Percentiles rank a stretch among this genome's conserved stretches.
Conservation (phyloP, 2,329 filamentous ascomycete genomes). For the Mycogone perniciosa region DNA sequence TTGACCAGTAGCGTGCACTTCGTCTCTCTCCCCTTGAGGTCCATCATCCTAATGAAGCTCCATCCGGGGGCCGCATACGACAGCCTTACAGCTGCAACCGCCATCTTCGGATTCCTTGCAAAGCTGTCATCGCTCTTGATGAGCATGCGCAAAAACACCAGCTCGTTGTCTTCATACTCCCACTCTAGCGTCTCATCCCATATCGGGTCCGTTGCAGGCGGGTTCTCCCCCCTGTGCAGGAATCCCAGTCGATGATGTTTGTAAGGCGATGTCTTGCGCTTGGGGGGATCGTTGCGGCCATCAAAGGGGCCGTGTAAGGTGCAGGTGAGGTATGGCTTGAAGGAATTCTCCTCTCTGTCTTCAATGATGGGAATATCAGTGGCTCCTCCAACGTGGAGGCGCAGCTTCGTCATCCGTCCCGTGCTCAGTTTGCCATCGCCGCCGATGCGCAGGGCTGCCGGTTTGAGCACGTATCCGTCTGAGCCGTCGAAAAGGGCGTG, state of each 20-base stretch:
- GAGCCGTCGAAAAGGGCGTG: slow-evolving; percentile 61
- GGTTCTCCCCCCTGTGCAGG: slow-evolving; percentile 52
- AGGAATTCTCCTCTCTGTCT: slow-evolving; percentile 43
- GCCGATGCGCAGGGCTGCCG: slow-evolving; percentile 49
- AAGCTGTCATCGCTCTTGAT: slow-evolving; percentile 63
- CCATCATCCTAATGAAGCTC: slow-evolving; percentile 59
- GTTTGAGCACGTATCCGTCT: slow-evolving; percentile 61
- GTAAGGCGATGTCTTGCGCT: slow-evolving; percentile 53
- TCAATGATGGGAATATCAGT: slow-evolving; percentile 52
- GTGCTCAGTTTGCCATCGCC: slow-evolving; percentile 45
- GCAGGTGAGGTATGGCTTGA: slow-evolving; percentile 61
- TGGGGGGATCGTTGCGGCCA: slow-evolving; percentile 1
- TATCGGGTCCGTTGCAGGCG: slow-evolving; percentile 52
- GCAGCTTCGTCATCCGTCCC: slow-evolving; percentile 42
- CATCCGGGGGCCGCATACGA: slow-evolving; percentile 51
- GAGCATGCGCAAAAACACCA: slow-evolving; percentile 57
- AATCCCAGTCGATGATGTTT: slow-evolving; percentile 52
- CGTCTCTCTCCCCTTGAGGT: slow-evolving; percentile 59
- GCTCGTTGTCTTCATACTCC: slow-evolving; percentile 61
- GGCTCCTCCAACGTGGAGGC: slow-evolving; percentile 56
- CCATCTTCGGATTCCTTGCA: slow-evolving; percentile 55
- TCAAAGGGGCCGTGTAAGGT: slow-evolving; percentile 50
- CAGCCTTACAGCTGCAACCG: slow-evolving; percentile 54
- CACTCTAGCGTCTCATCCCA: slow-evolving; percentile 63
- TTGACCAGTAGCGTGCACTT: slow-evolving; percentile 54